A percentile compares a stretch with the other conserved stretches of the same genome.
Evolutionary conservation across 345 rosid species (phyloP).

Genomic region (Raphanus raphanistrum): DNA sequence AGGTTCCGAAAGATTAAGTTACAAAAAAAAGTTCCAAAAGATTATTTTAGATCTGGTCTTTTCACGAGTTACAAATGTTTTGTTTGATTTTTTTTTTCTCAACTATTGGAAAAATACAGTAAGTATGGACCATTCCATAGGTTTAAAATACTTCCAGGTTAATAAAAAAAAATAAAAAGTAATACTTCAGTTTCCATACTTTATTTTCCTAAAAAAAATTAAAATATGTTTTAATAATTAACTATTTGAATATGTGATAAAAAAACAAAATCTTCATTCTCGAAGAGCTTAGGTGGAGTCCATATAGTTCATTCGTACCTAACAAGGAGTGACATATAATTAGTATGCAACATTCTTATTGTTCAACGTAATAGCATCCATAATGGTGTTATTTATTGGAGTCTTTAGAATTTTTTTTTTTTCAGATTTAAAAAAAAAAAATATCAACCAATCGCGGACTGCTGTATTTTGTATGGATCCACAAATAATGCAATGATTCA

Average conservation of each 20-base stretch:
- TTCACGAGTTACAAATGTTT: neutral
- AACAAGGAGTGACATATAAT: slow-evolving; percentile 6
- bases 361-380: slow-evolving; percentile 28
- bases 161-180: too few species aligned
- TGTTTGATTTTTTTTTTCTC: neutral
- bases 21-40: neutral
- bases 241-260: neutral
- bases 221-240: neutral
- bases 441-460: too few species aligned
- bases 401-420: too few species aligned
- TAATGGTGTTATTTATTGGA: too few species aligned
- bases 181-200: neutral
- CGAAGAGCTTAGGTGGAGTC: slow-evolving; percentile 16
- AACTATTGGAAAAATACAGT: neutral
- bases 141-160: too few species aligned
- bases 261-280: slow-evolving; percentile 13
- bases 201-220: neutral
- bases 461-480: too few species aligned
- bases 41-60: neutral
- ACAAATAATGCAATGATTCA: too few species aligned
- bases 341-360: slow-evolving; percentile 22
- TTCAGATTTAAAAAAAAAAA: too few species aligned
- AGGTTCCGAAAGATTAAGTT: neutral
- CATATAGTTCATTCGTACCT: slow-evolving; percentile 4
- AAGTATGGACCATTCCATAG: too few species aligned